phyloP scores from a whole-genome alignment of 164 flowering plant species.

The Berberis vulgaris region DNA sequence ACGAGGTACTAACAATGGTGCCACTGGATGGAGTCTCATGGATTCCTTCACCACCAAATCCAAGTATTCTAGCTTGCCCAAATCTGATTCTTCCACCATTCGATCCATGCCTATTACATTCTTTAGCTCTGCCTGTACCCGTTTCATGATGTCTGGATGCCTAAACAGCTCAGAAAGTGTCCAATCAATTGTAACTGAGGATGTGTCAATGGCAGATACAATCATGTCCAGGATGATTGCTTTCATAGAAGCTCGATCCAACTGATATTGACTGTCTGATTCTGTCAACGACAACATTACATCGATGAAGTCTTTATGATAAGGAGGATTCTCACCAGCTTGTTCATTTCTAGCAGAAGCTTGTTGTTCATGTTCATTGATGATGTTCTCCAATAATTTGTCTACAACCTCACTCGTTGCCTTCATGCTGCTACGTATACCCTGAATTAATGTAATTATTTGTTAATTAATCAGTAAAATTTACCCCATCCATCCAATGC shows the following conservation, averaged over 20 bases:
- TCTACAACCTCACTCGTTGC: neutral
- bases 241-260: constrained; percentile 10
- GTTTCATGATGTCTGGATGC: constrained; percentile 8
- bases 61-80: constrained; percentile 7
- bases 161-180: constrained; percentile 7
- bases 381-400: constrained; percentile 10
- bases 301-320: constrained; percentile 11
- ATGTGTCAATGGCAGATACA: constrained; percentile 9
- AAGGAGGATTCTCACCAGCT: too few species aligned
- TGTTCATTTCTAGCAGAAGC: neutral
- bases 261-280: neutral
- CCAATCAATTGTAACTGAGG: constrained; percentile 6
- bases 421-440: constrained; percentile 4
- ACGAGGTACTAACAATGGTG: constrained; percentile 16
- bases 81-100: constrained; percentile 16
- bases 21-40: constrained; percentile 20
- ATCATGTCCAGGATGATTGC: constrained; percentile 11
- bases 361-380: constrained; percentile 13
- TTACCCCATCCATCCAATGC: neutral
- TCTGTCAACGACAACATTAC: constrained; percentile 13
- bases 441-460: constrained; percentile 2
- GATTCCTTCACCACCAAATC: constrained; percentile 21
- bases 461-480: neutral
- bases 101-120: constrained; percentile 12
- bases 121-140: constrained; percentile 8